These are phyloP conservation scores for Hanseniaspora vineae DNA, from an alignment of 805 yeast species.

Conservation along the genomic window DNA sequence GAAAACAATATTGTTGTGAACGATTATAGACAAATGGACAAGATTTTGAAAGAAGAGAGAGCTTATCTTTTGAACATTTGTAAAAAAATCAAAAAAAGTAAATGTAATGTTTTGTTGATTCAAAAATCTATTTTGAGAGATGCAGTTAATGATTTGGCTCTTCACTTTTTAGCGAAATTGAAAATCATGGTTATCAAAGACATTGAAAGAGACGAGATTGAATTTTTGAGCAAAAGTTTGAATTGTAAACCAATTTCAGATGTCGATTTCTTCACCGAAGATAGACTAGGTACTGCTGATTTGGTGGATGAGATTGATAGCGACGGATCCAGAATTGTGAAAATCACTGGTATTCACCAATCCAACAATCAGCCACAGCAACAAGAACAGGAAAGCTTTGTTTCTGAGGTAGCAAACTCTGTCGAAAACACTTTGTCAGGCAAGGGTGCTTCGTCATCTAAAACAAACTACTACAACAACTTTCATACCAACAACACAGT, in stretches of 20 bases:
- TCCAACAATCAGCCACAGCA: neutral
- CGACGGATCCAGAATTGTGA: constrained; percentile 80
- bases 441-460: constrained; percentile 3
- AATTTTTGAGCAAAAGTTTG: constrained; percentile 66
- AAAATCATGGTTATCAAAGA: constrained; percentile 92
- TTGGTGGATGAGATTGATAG: constrained; percentile 83
- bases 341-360: constrained; percentile 69
- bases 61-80: constrained; percentile 89
- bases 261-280: constrained; percentile 84
- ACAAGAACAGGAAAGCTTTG: neutral
- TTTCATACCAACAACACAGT: constrained; percentile 36
- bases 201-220: constrained; percentile 92
- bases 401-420: no score
- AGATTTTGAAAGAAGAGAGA: constrained; percentile 94
- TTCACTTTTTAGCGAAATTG: constrained; percentile 86
- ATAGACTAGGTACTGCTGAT: constrained; percentile 84
- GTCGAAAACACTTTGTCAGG: no score
- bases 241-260: constrained; percentile 97
- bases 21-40: constrained; percentile 98
- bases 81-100: constrained; percentile 91
- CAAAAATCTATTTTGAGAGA: constrained; percentile 91
- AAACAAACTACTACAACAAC: constrained; percentile 11
- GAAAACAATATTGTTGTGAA: constrained; percentile 95
- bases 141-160: constrained; percentile 87
- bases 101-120: constrained; percentile 81